Evolutionary conservation across 257 asterid genomes (phyloP), one percentile per base, ranked within the genome.

Genomic region (Eustoma russellianum): DNA sequence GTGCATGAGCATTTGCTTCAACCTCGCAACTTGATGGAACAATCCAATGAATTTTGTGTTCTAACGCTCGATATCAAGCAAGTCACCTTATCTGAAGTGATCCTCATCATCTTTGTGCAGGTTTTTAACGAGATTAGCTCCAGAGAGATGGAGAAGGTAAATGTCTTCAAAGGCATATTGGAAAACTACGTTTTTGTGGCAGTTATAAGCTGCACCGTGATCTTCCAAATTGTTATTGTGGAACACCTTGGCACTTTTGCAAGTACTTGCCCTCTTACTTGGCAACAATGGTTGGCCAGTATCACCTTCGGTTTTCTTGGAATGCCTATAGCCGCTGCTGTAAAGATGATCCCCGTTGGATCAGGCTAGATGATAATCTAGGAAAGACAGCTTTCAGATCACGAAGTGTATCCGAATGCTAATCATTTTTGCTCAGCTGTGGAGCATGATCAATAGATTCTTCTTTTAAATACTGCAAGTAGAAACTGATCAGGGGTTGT

Each of bases 111-210:
- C 48, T 2, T 57, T 9, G 33, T 58, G 77, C 88, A 89, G 97
- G 88, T 73, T 57, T 89, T 89, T 83, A 89, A 89, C 17, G 97
- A 89, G 82, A 78, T 89, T 53, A 89, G 91, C 81, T 89, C 97
- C 14, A 73, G 97, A 51, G 95, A 89, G 13, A 89, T 89, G 97
- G 97, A 86, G 77, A 83, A 83, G 77, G 72, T 86, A 62, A 83
- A 89, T 7, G 94, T 86, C 46, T 77, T 89, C 78, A 73, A 69
- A 53, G 97, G 97, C 68, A 86, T 89, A 55, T 71, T 89, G 56
- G 55, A 77, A 53, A 89, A 89, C 79, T 83, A 89, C 24, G 88
- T 89, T 5, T 89, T 89, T 46, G 90, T 83, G 10, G 64, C 59
- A 0, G 97, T 89, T 13, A 72, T 89, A 15, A 71, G 90, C 77